Evolutionary conservation across 768 basidiomycete species (phyloP), one percentile per base, ranked within the genome.

Genomic region (Imleria badia): DNA sequence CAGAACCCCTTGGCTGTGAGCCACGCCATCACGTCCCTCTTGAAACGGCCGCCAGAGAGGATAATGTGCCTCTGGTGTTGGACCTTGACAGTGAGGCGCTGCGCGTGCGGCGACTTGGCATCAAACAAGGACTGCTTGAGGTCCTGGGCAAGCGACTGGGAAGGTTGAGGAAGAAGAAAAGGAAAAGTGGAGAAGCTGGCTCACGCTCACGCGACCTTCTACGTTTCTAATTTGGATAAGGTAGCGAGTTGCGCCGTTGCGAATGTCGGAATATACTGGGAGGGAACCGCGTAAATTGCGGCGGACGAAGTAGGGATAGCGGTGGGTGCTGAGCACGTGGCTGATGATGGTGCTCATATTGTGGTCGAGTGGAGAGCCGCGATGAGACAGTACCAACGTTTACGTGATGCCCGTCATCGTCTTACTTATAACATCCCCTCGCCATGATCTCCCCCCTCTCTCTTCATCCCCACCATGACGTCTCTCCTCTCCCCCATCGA

Each of bases 231-330:
- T 76, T 42, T 80, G 76, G 41, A 86, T 70, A 34, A 81, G 73
- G 56, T 82, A 73, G 51, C 82, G 80, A 5, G 83, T 80, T 54
- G 85, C 81, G 30, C 72, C 81, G 66, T 86, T 89, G 58, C 86
- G 83, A 42, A 88, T 66, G 66, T 91, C 86, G 29, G 86, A 81
- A 68, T 90, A 90, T 23, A 92, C 86, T 41, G 89, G 89, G 30
- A 91, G 76, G 45, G 80, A 79, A 31, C 87, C 86, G 46, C 77
- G 77, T 44, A 80, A 68, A 69, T 88, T 91, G 56, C 89, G 81
- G 20, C 81, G 79, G 42, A 92, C 76, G 56, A 79, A 81, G 72
- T 89, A 92, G 52, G 62, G 19, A 22, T 10, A 23, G 29, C 41
- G 49, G 26, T 51, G 39, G 51, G 12, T 39, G 35, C 14, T 12